Evolutionary conservation across 345 rosid species (phyloP).

Genomic region (Eutrema yunnanense): DNA sequence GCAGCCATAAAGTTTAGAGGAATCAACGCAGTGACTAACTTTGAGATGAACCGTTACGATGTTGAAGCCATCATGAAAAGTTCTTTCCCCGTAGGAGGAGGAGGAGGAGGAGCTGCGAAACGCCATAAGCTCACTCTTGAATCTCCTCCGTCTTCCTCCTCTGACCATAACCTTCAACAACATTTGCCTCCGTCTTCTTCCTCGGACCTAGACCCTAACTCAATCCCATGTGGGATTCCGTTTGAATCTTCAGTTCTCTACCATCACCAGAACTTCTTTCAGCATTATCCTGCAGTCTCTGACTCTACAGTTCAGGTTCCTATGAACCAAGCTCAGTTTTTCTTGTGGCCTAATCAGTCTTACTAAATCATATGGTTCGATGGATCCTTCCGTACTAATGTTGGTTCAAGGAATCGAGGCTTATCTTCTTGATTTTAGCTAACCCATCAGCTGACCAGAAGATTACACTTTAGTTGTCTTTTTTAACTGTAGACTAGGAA

Average conservation of each 20-base stretch:
- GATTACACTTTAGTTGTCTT: not conserved
- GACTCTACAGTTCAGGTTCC: constrained; percentile 14
- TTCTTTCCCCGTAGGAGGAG: constrained; percentile 70
- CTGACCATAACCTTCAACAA: constrained; percentile 53
- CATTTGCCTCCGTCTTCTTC: constrained; percentile 18
- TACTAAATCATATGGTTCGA: constrained; percentile 1
- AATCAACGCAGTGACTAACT: constrained; percentile 82
- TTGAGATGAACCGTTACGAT: constrained; percentile 84
- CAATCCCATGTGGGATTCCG: constrained; percentile 21
- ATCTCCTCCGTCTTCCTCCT: constrained; percentile 1
- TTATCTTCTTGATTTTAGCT: constrained; percentile 8
- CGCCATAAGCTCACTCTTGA: constrained; percentile 69
- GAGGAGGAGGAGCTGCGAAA: constrained; percentile 68
- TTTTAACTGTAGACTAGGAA: constrained; percentile 1
- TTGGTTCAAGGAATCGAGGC: not conserved
- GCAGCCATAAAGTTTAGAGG: constrained; percentile 95
- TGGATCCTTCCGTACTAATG: not conserved
- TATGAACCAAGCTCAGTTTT: constrained; percentile 14
- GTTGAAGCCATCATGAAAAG: constrained; percentile 72
- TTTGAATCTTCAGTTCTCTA: constrained; percentile 10
- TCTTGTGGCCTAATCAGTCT: constrained; percentile 22
- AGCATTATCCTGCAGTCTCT: constrained; percentile 8
- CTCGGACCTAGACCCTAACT: constrained; percentile 16
- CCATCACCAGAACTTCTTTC: constrained; percentile 9
- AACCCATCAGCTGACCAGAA: not conserved